Evolutionary conservation across 345 rosid genomes (phyloP).

Genomic region (Aegle marmelos): DNA sequence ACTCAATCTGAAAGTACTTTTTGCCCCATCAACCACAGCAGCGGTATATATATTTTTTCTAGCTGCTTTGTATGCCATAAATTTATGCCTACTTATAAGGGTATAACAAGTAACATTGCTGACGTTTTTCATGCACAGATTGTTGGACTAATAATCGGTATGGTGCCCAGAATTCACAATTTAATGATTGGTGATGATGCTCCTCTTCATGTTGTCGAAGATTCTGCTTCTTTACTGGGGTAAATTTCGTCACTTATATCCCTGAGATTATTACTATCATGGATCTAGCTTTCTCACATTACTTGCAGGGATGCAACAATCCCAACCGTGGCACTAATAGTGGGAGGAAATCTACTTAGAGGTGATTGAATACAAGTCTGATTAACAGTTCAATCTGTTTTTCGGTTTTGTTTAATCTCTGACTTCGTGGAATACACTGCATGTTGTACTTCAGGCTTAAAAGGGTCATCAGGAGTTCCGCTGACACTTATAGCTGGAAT

Average conservation of each 20-base stretch:
- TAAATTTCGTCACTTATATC: not conserved
- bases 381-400: not conserved
- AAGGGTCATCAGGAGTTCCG: conserved; percentile 34
- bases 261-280: not conserved
- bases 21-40: conserved; percentile 45
- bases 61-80: not conserved
- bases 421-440: not conserved
- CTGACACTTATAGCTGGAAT: conserved; percentile 43
- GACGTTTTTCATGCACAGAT: conserved; percentile 10
- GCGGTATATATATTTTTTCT: conserved; percentile 23
- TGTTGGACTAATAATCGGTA: conserved; percentile 34
- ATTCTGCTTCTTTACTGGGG: conserved; percentile 38
- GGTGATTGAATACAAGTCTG: conserved; percentile 28
- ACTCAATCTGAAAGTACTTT: conserved; percentile 23
- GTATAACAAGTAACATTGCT: not conserved
- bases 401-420: conserved; percentile 4
- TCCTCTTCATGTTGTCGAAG: conserved; percentile 35
- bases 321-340: conserved; percentile 50
- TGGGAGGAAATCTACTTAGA: conserved; percentile 64
- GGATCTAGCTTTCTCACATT: not conserved
- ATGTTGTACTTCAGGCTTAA: conserved; percentile 37
- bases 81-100: not conserved
- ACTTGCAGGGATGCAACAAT: conserved; percentile 53
- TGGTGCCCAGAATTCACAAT: conserved; percentile 20
- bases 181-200: conserved; percentile 32